phyloP scores from a whole-genome alignment of 139 green algal species.

The Eudorina sp. region DNA sequence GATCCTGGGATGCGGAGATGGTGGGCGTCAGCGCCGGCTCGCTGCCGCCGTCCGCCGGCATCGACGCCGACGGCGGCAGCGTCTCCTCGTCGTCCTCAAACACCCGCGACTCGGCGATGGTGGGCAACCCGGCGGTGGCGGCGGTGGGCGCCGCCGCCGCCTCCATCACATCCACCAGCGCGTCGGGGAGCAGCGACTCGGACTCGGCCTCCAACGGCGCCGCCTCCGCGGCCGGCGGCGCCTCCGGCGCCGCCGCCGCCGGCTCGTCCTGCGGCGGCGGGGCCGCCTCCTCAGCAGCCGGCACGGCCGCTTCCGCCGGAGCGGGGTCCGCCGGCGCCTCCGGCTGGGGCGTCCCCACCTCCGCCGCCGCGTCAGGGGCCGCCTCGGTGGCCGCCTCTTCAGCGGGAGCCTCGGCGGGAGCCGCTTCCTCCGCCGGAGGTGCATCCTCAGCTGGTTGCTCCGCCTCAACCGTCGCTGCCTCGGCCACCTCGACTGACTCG shows the following conservation, averaged over 20 bases:
- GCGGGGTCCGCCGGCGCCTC: not conserved
- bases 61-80: not conserved
- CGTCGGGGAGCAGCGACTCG: not conserved
- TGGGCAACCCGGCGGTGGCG: not conserved
- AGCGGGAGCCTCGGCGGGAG: not conserved
- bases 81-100: not conserved
- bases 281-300: not conserved
- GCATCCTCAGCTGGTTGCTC: not conserved
- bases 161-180: not conserved
- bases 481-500: not conserved
- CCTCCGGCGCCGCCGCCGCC: not conserved
- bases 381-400: not conserved
- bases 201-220: not conserved
- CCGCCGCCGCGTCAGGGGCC: not conserved
- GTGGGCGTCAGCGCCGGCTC: not conserved
- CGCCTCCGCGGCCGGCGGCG: not conserved
- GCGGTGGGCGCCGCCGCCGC: not conserved
- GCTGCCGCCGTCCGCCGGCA: not conserved
- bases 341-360: too few relatives aligned
- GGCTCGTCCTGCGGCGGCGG: not conserved
- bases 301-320: not conserved
- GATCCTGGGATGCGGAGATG: not conserved
- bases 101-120: constrained; percentile 2
- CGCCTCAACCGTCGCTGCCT: not conserved
- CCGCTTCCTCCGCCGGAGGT: not conserved